Percentiles rank a stretch among this genome's conserved stretches.
These are phyloP conservation scores for Bretziella fagacearum DNA, from an alignment of 2,329 filamentous ascomycete species.

Conservation along the genomic window DNA sequence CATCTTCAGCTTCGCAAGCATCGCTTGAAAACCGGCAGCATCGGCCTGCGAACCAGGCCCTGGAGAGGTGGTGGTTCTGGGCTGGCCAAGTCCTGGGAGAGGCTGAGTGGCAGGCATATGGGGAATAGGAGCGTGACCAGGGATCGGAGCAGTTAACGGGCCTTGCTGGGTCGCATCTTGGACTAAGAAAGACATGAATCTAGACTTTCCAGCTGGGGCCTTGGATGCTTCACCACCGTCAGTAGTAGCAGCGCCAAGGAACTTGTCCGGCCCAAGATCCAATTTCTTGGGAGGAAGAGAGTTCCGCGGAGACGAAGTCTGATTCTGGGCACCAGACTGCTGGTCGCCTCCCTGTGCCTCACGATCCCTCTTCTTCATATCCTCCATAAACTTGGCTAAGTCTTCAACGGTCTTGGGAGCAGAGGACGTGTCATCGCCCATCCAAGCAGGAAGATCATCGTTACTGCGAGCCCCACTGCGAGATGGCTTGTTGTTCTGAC, in stretches of 20 bases:
- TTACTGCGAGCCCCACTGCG: slow-evolving; percentile 33
- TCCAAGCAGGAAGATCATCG: slow-evolving; percentile 82
- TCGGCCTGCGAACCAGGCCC: slow-evolving; percentile 34
- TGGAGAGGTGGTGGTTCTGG: slow-evolving; percentile 14
- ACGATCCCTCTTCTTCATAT: slow-evolving; percentile 50
- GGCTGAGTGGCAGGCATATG: slow-evolving; percentile 2
- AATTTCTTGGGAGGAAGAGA: slow-evolving; percentile 19
- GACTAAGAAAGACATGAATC: slow-evolving; percentile 68
- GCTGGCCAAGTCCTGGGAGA: slow-evolving; percentile 10
- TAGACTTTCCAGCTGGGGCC: slow-evolving; percentile 40
- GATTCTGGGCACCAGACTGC: neutral
- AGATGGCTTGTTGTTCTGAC: slow-evolving; percentile 15
- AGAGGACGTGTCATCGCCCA: slow-evolving; percentile 57
- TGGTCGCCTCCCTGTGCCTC: slow-evolving; percentile 17
- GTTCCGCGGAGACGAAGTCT: slow-evolving; percentile 6
- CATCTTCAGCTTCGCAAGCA: slow-evolving; percentile 64
- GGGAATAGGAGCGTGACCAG: slow-evolving; percentile 9
- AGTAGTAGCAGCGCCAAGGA: slow-evolving; percentile 47
- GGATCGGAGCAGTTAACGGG: slow-evolving; percentile 10
- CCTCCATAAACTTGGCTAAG: slow-evolving; percentile 86
- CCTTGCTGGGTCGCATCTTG: slow-evolving; percentile 8
- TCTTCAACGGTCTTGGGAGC: slow-evolving; percentile 62
- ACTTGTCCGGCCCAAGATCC: slow-evolving; percentile 57
- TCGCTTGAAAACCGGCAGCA: slow-evolving; percentile 50
- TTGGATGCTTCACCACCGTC: slow-evolving; percentile 23